Conservation (phyloP, 192 early-diverging fungal genomes). For the Coemansia guatemalensis region DNA sequence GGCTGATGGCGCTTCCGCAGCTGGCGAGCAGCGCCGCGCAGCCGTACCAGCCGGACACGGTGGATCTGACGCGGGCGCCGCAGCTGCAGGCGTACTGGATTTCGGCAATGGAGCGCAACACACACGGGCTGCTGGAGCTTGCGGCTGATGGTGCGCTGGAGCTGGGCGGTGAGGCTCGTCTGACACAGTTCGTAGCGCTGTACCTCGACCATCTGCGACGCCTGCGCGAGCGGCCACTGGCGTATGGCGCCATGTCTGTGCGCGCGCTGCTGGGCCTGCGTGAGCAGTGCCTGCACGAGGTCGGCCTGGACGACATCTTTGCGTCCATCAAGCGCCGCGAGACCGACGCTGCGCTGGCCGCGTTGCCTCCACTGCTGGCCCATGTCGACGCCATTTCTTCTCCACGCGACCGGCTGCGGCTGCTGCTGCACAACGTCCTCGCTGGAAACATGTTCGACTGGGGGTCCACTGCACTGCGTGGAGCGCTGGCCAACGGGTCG, state of each 20-base stretch:
- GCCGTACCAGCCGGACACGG: slow-evolving; percentile 70
- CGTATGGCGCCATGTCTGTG: slow-evolving; percentile 73
- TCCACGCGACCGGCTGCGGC: slow-evolving; percentile 27
- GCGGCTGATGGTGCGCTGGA: slow-evolving; percentile 49
- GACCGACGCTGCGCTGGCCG: slow-evolving; percentile 60
- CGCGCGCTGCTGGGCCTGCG: slow-evolving; percentile 71
- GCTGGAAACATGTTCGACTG: slow-evolving; percentile 90
- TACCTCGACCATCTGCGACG: slow-evolving; percentile 66
- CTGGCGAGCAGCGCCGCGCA: slow-evolving; percentile 40
- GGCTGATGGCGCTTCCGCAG: slow-evolving; percentile 61
- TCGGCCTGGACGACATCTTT: slow-evolving; percentile 80
- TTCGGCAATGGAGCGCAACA: slow-evolving; percentile 65
- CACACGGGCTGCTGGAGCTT: slow-evolving; percentile 63
- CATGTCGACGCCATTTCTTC: slow-evolving; percentile 51
- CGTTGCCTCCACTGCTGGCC: slow-evolving; percentile 51
- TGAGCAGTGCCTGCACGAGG: slow-evolving; percentile 80
- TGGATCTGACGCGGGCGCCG: slow-evolving; percentile 57
- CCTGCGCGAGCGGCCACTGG: slow-evolving; percentile 66
- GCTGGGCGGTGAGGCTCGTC: slow-evolving; percentile 12
- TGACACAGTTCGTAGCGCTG: slow-evolving; percentile 58
- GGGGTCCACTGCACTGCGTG: slow-evolving; percentile 63
- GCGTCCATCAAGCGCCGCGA: slow-evolving; percentile 65
- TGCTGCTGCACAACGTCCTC: slow-evolving; percentile 66
- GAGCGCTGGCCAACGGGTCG: slow-evolving; percentile 57
- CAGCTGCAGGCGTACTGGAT: slow-evolving; percentile 74